These are phyloP conservation scores for Spathaspora gorwiae DNA, from an alignment of 805 yeast species.

Conservation along the genomic window DNA sequence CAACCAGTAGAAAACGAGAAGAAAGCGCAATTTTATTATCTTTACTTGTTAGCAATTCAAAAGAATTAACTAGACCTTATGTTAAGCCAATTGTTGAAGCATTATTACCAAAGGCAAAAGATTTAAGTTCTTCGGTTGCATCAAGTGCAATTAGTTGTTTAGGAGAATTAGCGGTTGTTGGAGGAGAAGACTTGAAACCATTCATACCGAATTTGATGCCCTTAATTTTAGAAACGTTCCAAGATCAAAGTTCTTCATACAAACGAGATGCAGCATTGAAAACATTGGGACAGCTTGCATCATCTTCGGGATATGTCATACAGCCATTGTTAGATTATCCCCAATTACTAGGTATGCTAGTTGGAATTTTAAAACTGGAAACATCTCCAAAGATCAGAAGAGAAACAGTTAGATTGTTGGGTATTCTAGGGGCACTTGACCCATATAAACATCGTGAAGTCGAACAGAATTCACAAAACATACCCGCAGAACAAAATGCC, in stretches of 20 bases:
- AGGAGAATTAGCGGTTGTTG: conserved; percentile 85
- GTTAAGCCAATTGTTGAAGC: conserved; percentile 88
- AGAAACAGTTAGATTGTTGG: conserved; percentile 84
- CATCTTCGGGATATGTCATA: conserved; percentile 91
- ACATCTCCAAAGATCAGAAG: conserved; percentile 68
- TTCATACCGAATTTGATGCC: conserved; percentile 82
- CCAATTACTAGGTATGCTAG: conserved; percentile 74
- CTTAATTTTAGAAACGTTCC: conserved; percentile 76
- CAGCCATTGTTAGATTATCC: conserved; percentile 92
- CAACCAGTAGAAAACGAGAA: conserved; percentile 70
- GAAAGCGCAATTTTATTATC: conserved; percentile 78
- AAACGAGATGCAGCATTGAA: conserved; percentile 87
- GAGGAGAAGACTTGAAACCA: conserved; percentile 76
- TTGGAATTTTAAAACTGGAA: conserved; percentile 78
- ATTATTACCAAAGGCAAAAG: conserved; percentile 69
- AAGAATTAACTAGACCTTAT: conserved; percentile 83
- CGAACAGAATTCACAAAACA: conserved; percentile 60
- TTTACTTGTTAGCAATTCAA: conserved; percentile 69
- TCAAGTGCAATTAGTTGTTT: conserved; percentile 80
- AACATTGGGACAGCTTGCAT: conserved; percentile 82
- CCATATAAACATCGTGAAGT: conserved; percentile 94
- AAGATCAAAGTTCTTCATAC: conserved; percentile 84
- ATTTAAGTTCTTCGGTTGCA: conserved; percentile 67
- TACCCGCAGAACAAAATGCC: conserved; percentile 70
- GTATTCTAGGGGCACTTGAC: conserved; percentile 93